Base-by-base conservation (phyloP, 2,329 filamentous ascomycete species). In the Furcasterigmium sp. region DNA sequence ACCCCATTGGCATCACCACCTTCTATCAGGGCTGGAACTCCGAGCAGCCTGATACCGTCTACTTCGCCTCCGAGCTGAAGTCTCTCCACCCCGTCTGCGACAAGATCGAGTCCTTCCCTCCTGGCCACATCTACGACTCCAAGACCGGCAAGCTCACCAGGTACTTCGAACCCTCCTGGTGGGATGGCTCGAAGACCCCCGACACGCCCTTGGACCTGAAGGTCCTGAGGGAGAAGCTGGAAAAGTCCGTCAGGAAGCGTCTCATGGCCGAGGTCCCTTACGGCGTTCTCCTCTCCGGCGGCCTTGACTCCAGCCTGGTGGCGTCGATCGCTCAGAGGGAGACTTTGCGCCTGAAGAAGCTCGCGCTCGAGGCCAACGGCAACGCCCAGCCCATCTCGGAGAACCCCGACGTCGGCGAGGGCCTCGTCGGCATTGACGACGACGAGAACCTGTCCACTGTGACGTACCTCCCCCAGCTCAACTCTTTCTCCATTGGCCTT, bases 211-310 rank as follows among this genome's bases (percentile, higher is more conserved):
- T 95, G 47, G 87, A 97, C 69, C 82, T 90, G 63, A 94, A 86
- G 73, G 63, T 80, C 42, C 77, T 98, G 54, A 82, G 93, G 53
- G 78, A 85, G 60, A 83, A 85, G 2, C 76, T 98, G 47, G 93
- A 97, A 75, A 87, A 83, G 67, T 83, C 93, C 10, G 93, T 98
- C 45, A 82, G 91, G 60, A 98, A 98, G 74, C 85, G 93, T 53
- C 76, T 98, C 63, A 98, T 98, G 93, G 93, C 93, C 18, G 93
- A 98, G 69, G 93, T 98, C 28, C 93, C 93, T 14, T 98, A 96
- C 63, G 93, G 93, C 67, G 93, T 98, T 18, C 72, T 98, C 46
- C 76, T 98, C 39, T 98, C 93, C 41, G 93, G 93, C 59, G 93
- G 93, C 56, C 77, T 98, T 41, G 93, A 98, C 68, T 98, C 93